Evolutionary conservation across 2,329 filamentous ascomycete species (phyloP), one percentile per base, ranked within the genome.

Genomic region (Exophiala aquamarina): DNA sequence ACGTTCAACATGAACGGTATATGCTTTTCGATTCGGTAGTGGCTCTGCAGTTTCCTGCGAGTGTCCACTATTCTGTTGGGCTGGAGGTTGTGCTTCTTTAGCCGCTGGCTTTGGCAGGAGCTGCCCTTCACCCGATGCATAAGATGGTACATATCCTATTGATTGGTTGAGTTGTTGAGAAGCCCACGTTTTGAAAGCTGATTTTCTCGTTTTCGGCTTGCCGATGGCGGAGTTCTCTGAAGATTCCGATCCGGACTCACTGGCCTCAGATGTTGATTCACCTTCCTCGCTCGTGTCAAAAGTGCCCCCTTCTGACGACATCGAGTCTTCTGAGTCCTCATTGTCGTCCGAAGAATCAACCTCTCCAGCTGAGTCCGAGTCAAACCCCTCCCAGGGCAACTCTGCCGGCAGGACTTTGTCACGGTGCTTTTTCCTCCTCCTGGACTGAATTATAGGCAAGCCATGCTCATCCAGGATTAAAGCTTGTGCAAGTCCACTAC

Each of bases 181-280:
- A 15, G 93, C 93, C 93, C 93, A 98, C 2, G 86, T 79, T 66
- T 97, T 97, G 76, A 98, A 98, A 0, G 89, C 89, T 2, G 82
- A 85, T 33, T 68, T 63, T 44, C 70, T 63, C 29, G 70, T 65
- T 57, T 65, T 20, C 44, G 82, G 52, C 69, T 62, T 60, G 66
- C 71, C 56, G 56, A 67, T 43, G 6, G 23, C 23, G 11, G 23
- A 26, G 44, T 64, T 39, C 50, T 55, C 54, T 5, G 69, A 65
- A 31, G 62, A 58, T 26, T 39, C 48, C 15, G 53, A 58, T 15
- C 52, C 60, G 10, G 60, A 61, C 14, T 63, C 61, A 7, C 60
- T 59, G 15, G 66, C 65, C 10, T 54, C 52, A 4, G 54, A 51
- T 5, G 50, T 49, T 14, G 49, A 54, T n/a, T 64, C 60, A 11